Base-by-base conservation (phyloP, 805 yeast genomes). In the Candida nemodendra region DNA sequence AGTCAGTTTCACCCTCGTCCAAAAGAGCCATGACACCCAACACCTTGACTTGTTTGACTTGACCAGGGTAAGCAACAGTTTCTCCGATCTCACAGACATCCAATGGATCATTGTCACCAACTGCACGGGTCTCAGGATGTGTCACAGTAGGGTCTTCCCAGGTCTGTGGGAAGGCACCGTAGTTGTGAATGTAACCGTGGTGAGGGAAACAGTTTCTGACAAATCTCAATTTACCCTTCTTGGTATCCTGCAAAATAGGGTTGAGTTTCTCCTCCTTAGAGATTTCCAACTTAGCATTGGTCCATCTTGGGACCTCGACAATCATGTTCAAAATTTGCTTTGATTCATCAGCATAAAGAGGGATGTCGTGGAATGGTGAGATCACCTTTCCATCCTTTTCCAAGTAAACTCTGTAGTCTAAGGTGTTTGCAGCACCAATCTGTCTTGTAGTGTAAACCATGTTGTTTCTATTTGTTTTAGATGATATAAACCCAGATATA, bases 151-250 rank as follows among this genome's bases (percentile, higher is more conserved):
- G 86, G 57, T 82, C 86, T 65, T 82, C 89, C 89, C 89, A 82
- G 32, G 89, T 82, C 66, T 91, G 97, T 51, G 98, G 98, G 78
- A 91, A 84, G 34, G 97, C 97, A 65, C 98, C 99, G 65, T 91
- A 91, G 74, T 93, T 93, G 74, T 89, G 96, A 54, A 91, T 91
- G 75, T 93, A 91, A 56, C 99, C 99, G 66, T 93, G 95, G 74
- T 86, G 95, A 37, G 99, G 99, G 87, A 91, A 91, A 66, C 95
- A 81, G 79, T 93, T 93, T 73, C 95, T 83, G 44, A 93, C 98
- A 56, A 83, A 93, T 72, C 98, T 81, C 59, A 89, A 79, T 68
- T 88, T 84, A 53, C 97, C 98, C 76, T 93, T 91, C 76, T 93
- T 93, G 61, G 95, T 86, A 69, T 93, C 99, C 74, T 93, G 99